Evolutionary conservation across 352 stramenopile genomes (phyloP).

Genomic region (Phytophthora quininea): DNA sequence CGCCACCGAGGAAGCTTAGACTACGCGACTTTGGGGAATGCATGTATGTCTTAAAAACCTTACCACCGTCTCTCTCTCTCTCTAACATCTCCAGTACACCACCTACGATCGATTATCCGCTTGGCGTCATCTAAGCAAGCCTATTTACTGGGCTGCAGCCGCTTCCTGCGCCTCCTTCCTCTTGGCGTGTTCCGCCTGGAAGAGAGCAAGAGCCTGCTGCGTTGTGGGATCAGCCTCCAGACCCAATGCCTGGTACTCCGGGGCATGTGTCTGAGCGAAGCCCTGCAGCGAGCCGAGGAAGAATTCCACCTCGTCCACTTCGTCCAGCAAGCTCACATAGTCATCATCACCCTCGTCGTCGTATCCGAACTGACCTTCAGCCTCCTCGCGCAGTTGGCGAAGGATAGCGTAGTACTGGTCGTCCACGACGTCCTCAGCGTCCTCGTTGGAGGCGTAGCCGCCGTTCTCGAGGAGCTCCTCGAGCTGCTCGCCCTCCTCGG

Average conservation of each 20-base stretch:
- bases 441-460: conserved; percentile 88
- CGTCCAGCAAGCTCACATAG: conserved; percentile 92
- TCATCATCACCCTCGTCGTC: conserved; percentile 93
- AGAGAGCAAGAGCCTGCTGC: conserved; percentile 66
- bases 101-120: conserved; percentile 15
- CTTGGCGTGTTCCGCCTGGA: conserved; percentile 59
- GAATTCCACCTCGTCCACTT: conserved; percentile 93
- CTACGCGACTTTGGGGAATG: not conserved
- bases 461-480: conserved; percentile 91
- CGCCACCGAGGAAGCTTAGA: not conserved
- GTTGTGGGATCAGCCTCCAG: conserved; percentile 63
- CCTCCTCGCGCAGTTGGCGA: conserved; percentile 91
- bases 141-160: conserved; percentile 28
- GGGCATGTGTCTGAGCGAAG: conserved; percentile 58
- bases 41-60: conserved; percentile 37
- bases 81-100: conserved; percentile 2
- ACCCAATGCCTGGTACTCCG: conserved; percentile 66
- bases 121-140: not conserved
- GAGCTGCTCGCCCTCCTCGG: conserved; percentile 65
- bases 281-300: conserved; percentile 90
- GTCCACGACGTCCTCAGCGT: conserved; percentile 94
- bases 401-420: conserved; percentile 95
- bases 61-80: conserved; percentile 18
- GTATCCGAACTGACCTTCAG: conserved; percentile 71
- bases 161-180: conserved; percentile 49